Conservation (phyloP, 257 asterid genomes). For the Ligustrum vulgare region DNA sequence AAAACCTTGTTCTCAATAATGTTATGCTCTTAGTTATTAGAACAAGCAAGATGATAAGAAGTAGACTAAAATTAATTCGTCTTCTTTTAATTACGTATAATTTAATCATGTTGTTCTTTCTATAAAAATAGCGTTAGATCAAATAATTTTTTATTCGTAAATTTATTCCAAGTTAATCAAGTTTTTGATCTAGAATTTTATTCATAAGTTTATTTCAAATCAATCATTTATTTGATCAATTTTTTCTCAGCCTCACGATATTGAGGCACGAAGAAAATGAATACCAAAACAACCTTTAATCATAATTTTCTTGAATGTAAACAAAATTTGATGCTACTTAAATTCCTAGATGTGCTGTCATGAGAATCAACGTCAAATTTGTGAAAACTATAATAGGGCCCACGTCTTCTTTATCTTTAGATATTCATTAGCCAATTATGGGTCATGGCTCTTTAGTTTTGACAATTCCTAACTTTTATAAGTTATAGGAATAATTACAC, state of each 20-base stretch:
- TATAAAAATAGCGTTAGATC: background rate
- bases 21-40: no score
- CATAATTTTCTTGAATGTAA: conserved; percentile 31
- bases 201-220: background rate
- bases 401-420: conserved; percentile 20
- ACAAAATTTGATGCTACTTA: conserved; percentile 9
- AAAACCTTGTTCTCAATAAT: no score
- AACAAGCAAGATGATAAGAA: no score
- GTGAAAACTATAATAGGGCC: conserved; percentile 40
- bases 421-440: conserved; percentile 34
- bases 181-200: background rate
- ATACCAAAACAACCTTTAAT: conserved; percentile 30
- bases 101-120: background rate
- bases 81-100: no score
- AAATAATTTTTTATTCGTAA: background rate
- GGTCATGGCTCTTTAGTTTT: conserved; percentile 36
- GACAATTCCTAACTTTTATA: conserved; percentile 32
- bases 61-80: no score
- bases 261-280: conserved; percentile 32
- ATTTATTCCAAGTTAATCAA: background rate
- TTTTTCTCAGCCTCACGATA: conserved; percentile 28
- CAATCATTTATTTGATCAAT: background rate
- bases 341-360: conserved; percentile 27
- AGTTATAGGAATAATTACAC: background rate
- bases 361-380: conserved; percentile 36